Percentiles rank a stretch among this genome's conserved stretches.
phyloP scores from a whole-genome alignment of 2,329 filamentous ascomycete species.

The Aspergillus puulaauensis region DNA sequence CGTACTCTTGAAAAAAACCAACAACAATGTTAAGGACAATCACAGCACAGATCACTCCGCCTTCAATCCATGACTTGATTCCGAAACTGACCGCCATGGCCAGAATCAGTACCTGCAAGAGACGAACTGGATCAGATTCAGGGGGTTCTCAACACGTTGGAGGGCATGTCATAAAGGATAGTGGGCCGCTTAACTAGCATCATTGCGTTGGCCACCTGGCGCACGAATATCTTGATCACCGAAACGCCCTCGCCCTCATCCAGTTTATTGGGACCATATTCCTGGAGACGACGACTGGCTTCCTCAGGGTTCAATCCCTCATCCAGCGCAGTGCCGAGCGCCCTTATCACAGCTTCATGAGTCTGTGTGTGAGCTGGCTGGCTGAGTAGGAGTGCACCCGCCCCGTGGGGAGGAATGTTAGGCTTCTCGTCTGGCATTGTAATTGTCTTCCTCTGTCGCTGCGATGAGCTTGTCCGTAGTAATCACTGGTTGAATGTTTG shows the following conservation, averaged over 20 bases:
- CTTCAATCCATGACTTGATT: slow-evolving; percentile 59
- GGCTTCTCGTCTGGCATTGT: too few species aligned
- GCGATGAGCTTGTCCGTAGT: too few species aligned
- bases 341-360: slow-evolving; percentile 51
- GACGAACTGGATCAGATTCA: slow-evolving; percentile 9
- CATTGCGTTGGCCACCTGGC: slow-evolving; percentile 70
- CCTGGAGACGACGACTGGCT: slow-evolving; percentile 54
- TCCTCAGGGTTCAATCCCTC: slow-evolving; percentile 59
- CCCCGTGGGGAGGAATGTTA: too few species aligned
- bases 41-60: slow-evolving; percentile 59
- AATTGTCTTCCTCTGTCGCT: too few species aligned
- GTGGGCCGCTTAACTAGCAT: slow-evolving; percentile 53
- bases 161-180: too few species aligned
- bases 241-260: slow-evolving; percentile 64
- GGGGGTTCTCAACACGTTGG: background rate
- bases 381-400: background rate
- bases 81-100: slow-evolving; percentile 67
- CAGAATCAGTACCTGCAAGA: slow-evolving; percentile 66
- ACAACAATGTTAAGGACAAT: slow-evolving; percentile 59
- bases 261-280: slow-evolving; percentile 64
- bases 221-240: slow-evolving; percentile 68
- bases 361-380: slow-evolving; percentile 63
- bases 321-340: slow-evolving; percentile 56
- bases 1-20: slow-evolving; percentile 62
- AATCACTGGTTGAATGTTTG: too few species aligned